phyloP scores from a whole-genome alignment of 2,329 filamentous ascomycete species.

The Apiospora saccharicola region DNA sequence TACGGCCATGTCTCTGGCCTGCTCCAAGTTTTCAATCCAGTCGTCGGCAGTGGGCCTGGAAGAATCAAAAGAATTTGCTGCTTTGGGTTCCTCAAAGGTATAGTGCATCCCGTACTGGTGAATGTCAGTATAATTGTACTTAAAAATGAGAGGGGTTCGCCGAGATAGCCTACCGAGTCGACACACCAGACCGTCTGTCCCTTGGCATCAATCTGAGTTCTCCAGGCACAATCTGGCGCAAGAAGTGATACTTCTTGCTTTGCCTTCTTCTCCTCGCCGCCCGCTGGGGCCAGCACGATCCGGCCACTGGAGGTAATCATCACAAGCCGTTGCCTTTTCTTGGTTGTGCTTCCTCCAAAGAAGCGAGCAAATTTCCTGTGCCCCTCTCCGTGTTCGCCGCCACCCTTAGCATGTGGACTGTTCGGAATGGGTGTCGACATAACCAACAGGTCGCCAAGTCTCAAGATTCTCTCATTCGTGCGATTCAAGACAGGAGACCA shows the following conservation, averaged over 20 bases:
- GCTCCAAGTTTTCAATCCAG: constrained; percentile 90
- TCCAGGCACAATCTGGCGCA: constrained; percentile 77
- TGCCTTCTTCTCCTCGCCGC: constrained; percentile 93
- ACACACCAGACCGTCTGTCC: constrained; percentile 89
- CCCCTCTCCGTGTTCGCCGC: constrained; percentile 72
- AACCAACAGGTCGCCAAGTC: constrained; percentile 90
- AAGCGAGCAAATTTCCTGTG: constrained; percentile 94
- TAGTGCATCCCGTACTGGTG: constrained; percentile 76
- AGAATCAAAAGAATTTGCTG: constrained; percentile 61
- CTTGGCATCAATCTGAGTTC: constrained; percentile 83
- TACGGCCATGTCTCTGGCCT: constrained; percentile 83
- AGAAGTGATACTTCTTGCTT: constrained; percentile 92
- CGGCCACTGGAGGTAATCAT: constrained; percentile 94
- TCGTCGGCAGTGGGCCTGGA: constrained; percentile 78
- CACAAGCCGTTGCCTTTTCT: constrained; percentile 91
- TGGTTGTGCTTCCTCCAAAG: constrained; percentile 88
- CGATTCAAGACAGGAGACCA: constrained; percentile 95
- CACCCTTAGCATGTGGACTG: constrained; percentile 71
- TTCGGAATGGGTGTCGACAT: constrained; percentile 79
- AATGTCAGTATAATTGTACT: constrained; percentile 39
- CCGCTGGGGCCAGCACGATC: constrained; percentile 87
- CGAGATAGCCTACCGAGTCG: constrained; percentile 77
- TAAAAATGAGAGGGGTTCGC: constrained; percentile 28
- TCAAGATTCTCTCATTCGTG: constrained; percentile 92
- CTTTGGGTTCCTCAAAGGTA: constrained; percentile 92